Conservation (phyloP, 371 early-diverging fungal species). For the Saksenaea oblongispora region DNA sequence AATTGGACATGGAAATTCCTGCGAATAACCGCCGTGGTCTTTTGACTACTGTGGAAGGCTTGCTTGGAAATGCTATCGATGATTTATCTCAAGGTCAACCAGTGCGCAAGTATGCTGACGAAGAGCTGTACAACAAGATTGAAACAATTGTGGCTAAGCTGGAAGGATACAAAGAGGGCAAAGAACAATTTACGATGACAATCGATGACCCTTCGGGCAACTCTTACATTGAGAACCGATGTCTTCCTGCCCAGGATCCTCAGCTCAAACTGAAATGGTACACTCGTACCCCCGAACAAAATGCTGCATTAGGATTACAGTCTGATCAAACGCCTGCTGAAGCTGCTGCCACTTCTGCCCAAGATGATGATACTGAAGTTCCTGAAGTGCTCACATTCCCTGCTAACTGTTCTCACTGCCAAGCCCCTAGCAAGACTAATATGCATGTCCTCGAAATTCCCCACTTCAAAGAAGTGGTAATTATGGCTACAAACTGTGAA, state of each 20-base stretch:
- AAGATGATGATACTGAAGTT: constrained; percentile 54
- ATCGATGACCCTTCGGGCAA: constrained; percentile 94
- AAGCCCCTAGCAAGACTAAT: constrained; percentile 80
- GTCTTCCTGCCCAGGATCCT: constrained; percentile 76
- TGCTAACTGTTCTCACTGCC: constrained; percentile 87
- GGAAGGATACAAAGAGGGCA: constrained; percentile 54
- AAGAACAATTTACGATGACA: constrained; percentile 68
- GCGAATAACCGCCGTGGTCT: constrained; percentile 73
- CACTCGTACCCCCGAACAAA: constrained; percentile 77
- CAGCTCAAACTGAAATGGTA: constrained; percentile 69
- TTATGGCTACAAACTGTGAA: constrained; percentile 95
- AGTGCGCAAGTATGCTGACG: constrained; percentile 68
- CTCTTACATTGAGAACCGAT: constrained; percentile 83
- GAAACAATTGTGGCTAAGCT: constrained; percentile 71
- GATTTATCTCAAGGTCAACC: constrained; percentile 81
- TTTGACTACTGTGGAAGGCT: constrained; percentile 90
- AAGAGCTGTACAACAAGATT: constrained; percentile 73
- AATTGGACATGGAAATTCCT: constrained; percentile 91
- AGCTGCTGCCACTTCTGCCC: constrained; percentile 29
- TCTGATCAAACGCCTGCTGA: constrained; percentile 48
- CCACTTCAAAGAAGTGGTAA: constrained; percentile 94
- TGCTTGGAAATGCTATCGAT: constrained; percentile 77
- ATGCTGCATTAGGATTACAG: constrained; percentile 73
- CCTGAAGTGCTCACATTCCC: constrained; percentile 78
- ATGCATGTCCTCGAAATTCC: constrained; percentile 94